Conservation (phyloP, 208 protist genomes). For the Leishmania mexicana region DNA sequence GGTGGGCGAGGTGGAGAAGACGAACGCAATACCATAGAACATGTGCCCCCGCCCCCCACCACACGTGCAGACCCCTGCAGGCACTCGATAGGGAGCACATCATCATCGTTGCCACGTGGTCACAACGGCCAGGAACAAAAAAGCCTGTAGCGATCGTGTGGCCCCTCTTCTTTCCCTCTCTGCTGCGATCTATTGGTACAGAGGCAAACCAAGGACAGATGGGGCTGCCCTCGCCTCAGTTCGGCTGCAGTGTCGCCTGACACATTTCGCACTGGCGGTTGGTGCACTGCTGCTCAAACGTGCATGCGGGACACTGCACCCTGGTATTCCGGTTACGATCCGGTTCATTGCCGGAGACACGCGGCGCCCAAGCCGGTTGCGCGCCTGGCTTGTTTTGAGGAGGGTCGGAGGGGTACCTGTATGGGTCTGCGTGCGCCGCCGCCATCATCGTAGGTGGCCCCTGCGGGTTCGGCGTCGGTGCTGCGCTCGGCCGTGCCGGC, state of each 20-base stretch:
- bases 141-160: not conserved
- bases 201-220: not conserved
- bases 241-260: not conserved
- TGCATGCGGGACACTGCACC: slow-evolving; percentile 49
- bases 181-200: not conserved
- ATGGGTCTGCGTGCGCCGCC: not conserved
- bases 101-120: not conserved
- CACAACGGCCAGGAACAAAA: not conserved
- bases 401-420: not conserved
- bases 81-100: not conserved
- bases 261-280: slow-evolving; percentile 33
- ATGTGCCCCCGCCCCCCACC: not conserved
- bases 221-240: not conserved
- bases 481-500: not conserved
- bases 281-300: slow-evolving; percentile 41
- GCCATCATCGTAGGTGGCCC: not conserved
- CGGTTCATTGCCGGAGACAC: not conserved
- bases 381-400: not conserved
- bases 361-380: not conserved
- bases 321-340: slow-evolving; percentile 10
- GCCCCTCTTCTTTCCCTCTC: not conserved
- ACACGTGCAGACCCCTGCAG: not conserved
- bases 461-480: not conserved
- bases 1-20: not conserved
- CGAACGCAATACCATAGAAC: not conserved